Conservation (phyloP, 75 land plant genomes). For the Isoetes taiwanensis region DNA sequence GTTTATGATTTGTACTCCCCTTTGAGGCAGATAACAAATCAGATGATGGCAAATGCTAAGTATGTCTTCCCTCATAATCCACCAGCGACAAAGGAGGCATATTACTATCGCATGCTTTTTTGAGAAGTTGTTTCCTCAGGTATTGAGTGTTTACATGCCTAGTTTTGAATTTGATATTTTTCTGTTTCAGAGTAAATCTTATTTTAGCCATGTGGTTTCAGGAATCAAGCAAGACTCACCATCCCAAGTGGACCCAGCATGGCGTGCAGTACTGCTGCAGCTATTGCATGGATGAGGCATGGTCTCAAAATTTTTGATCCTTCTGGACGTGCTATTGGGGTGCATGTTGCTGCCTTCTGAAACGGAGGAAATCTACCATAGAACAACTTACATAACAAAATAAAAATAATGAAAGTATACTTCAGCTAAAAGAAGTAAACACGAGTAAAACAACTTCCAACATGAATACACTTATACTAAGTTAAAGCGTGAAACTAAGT, state of each 20-base stretch:
- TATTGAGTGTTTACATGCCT: too few relatives aligned
- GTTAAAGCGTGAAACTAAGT: too few relatives aligned
- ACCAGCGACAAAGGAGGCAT: constrained; percentile 74
- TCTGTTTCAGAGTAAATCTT: constrained; percentile 1
- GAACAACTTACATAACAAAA: too few relatives aligned
- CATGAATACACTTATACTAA: too few relatives aligned
- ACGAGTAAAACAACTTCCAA: too few relatives aligned
- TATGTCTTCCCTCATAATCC: constrained; percentile 78
- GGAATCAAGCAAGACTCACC: constrained; percentile 74
- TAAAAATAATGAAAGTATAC: too few relatives aligned
- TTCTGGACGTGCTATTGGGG: constrained; percentile 84
- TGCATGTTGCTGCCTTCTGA: constrained; percentile 66
- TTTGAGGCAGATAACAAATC: constrained; percentile 87
- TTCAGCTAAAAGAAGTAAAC: too few relatives aligned
- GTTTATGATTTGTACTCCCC: too few relatives aligned
- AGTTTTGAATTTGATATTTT: too few relatives aligned
- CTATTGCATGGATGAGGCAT: constrained; percentile 75
- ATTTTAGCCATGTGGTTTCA: constrained; percentile 10
- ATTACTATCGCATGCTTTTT: constrained; percentile 75
- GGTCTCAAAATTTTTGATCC: constrained; percentile 83
- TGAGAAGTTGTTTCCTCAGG: constrained; percentile 84
- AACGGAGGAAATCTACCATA: too few relatives aligned
- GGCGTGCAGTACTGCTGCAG: constrained; percentile 92
- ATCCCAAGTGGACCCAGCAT: constrained; percentile 94
- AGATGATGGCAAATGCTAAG: constrained; percentile 67